Evolutionary conservation across 176 grass and related monocot genomes (phyloP).

Genomic region (Triticum dicoccoides): DNA sequence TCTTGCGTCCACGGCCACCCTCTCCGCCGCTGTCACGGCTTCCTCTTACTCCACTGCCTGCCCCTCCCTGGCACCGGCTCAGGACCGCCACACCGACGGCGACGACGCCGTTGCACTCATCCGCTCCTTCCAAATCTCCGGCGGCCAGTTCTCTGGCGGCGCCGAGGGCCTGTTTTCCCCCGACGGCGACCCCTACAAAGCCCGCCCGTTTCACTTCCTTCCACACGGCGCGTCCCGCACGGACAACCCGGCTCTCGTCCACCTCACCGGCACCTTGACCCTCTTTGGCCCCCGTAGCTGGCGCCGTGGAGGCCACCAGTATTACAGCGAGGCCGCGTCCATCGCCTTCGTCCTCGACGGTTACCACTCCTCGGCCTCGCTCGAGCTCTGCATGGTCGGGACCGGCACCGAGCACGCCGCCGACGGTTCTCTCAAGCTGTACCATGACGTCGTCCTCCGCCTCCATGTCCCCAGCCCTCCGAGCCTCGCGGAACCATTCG

Average conservation of each 20-base stretch:
- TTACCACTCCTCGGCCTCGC: background rate
- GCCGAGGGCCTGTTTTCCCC: too few relatives aligned
- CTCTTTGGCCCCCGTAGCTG: background rate
- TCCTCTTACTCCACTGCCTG: too few relatives aligned
- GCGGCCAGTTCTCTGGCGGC: slow-evolving; percentile 44
- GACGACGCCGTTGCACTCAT: too few relatives aligned
- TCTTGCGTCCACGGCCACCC: too few relatives aligned
- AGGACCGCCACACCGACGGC: too few relatives aligned
- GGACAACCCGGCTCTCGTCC: background rate
- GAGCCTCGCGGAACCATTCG: slow-evolving; percentile 28
- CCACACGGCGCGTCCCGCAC: slow-evolving; percentile 16
- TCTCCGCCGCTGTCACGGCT: too few relatives aligned
- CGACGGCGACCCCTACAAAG: background rate
- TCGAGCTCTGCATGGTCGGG: slow-evolving; percentile 51
- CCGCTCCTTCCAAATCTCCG: too few relatives aligned
- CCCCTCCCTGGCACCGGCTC: too few relatives aligned
- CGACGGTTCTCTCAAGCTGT: background rate
- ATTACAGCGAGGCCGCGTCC: background rate
- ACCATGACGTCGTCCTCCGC: slow-evolving; percentile 15
- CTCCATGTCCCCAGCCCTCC: slow-evolving; percentile 30
- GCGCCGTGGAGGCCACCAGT: background rate
- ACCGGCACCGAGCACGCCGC: background rate
- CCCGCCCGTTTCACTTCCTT: slow-evolving; percentile 33
- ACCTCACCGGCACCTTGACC: slow-evolving; percentile 30
- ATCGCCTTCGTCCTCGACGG: slow-evolving; percentile 16